Base-by-base conservation (phyloP, 2,329 filamentous ascomycete species). In the Ophiostoma triangulosporum region DNA sequence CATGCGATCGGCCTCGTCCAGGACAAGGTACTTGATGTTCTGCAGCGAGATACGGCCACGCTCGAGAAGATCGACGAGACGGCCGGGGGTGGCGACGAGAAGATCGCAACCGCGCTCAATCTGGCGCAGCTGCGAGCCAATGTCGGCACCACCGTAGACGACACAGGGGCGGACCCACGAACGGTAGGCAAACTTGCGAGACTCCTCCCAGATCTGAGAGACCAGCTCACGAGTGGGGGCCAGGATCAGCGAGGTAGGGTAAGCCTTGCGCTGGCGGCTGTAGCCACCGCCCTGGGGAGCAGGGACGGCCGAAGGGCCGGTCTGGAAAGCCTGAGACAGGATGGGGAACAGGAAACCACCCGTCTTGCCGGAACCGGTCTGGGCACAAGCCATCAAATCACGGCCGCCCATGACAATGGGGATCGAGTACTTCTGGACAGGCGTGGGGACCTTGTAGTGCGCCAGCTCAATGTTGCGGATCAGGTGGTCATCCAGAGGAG, bases 301-400 rank as follows among this genome's bases (percentile, higher is more conserved):
- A 48, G 88, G 86, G 53, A 78, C 67, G 54, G 79, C 62, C 55
- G 85, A 90, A 48, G 93, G 93, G 32, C 93, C 93, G 64, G 83
- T 88, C 66, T 88, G 78, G 77, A 90, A 97, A 52, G 91, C 88
- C 73, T 98, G 91, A n/a, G 93, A 96, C 50, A 98, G 80, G 60
- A 98, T 97, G 56, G 93, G 93, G 78, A 98, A 98, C 60, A 98
- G 76, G 81, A 98, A 98, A 78, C 93, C 93, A 76, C 93, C 93
- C 69, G 93, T 98, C 81, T 98, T 98, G 78, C 93, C 93, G 65
- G 93, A 98, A 84, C 91, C 93, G 63, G 93, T 98, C 79, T 98
- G 93, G 64, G 93, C 93, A 77, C 93, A 98, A 70, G 93, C 93
- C 93, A 98, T 98, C 68, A 98, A 77, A 72, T 98, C 93, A 73